These are phyloP conservation scores for Chiua virens DNA, from an alignment of 768 basidiomycete genomes.

Conservation along the genomic window DNA sequence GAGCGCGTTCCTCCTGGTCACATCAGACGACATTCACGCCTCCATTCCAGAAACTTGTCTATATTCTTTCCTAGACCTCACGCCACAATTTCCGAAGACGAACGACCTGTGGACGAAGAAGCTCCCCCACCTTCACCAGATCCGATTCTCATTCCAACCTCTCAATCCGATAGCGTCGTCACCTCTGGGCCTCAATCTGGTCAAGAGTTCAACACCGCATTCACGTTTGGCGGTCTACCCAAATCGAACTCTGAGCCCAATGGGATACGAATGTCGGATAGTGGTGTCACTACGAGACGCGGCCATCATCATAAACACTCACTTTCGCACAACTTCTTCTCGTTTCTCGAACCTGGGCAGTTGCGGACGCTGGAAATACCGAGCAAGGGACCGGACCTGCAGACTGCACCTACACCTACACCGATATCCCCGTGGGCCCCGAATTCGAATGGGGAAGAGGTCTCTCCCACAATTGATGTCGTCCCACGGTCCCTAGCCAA, in stretches of 20 bases:
- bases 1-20: conserved; percentile 23
- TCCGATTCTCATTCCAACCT: conserved; percentile 42
- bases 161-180: conserved; percentile 33
- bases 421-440: conserved; percentile 72
- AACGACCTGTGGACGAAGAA: conserved; percentile 44
- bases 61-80: conserved; percentile 82
- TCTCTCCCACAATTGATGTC: conserved; percentile 7
- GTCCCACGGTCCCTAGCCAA: conserved; percentile 23
- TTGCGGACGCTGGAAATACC: conserved; percentile 1
- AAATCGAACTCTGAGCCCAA: conserved; percentile 25
- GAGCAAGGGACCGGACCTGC: conserved; percentile 38
- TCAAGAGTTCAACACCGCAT: conserved; percentile 51
- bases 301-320: conserved; percentile 95
- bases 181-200: conserved; percentile 25
- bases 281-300: conserved; percentile 36
- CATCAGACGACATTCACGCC: conserved; percentile 56
- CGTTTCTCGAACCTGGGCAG: conserved; percentile 81
- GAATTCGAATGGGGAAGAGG: conserved; percentile 34
- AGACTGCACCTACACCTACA: conserved; percentile 57
- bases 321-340: conserved; percentile 93
- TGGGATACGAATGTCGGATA: conserved; percentile 11
- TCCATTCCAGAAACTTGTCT: conserved; percentile 91
- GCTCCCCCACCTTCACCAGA: conserved; percentile 47
- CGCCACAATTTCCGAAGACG: conserved; percentile 68
- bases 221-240: conserved; percentile 62